Conservation (phyloP, 2,329 filamentous ascomycete genomes). For the Penicillium sp. region DNA sequence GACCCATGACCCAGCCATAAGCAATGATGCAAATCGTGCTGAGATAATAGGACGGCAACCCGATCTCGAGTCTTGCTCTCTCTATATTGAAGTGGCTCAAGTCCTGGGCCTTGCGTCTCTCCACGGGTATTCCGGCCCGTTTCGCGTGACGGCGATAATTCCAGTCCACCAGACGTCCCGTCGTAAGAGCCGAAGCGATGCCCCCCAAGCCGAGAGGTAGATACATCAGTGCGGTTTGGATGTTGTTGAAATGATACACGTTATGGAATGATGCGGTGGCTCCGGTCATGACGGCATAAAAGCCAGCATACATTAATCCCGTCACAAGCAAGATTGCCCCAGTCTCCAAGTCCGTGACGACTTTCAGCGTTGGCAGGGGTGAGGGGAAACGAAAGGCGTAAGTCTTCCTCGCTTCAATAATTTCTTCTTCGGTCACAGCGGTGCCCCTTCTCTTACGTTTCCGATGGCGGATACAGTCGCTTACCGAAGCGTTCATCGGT, state of each 20-base stretch:
- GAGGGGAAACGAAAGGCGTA: slow-evolving; percentile 34
- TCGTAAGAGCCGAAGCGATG: slow-evolving; percentile 26
- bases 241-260: slow-evolving; percentile 48
- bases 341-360: slow-evolving; percentile 40
- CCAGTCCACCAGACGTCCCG: slow-evolving; percentile 63
- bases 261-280: slow-evolving; percentile 48
- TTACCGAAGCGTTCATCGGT: slow-evolving; percentile 22
- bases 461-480: slow-evolving; percentile 20
- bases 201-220: slow-evolving; percentile 30
- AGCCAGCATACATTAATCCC: slow-evolving; percentile 47
- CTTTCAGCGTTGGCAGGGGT: slow-evolving; percentile 36
- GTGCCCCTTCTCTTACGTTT: slow-evolving; percentile 17
- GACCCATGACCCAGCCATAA: slow-evolving; percentile 38
- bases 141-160: slow-evolving; percentile 69
- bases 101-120: slow-evolving; percentile 43
- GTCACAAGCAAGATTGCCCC: slow-evolving; percentile 38
- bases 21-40: slow-evolving; percentile 26
- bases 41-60: slow-evolving; percentile 32
- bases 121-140: slow-evolving; percentile 59
- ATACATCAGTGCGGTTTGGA: slow-evolving; percentile 45
- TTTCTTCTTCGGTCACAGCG: slow-evolving; percentile 2
- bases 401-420: slow-evolving; percentile 11
- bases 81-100: slow-evolving; percentile 51
- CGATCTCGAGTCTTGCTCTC: slow-evolving; percentile 34
- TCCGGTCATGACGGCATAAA: slow-evolving; percentile 47